phyloP scores from a whole-genome alignment of 139 green algal species.

The Zygnema circumcarinatum region DNA sequence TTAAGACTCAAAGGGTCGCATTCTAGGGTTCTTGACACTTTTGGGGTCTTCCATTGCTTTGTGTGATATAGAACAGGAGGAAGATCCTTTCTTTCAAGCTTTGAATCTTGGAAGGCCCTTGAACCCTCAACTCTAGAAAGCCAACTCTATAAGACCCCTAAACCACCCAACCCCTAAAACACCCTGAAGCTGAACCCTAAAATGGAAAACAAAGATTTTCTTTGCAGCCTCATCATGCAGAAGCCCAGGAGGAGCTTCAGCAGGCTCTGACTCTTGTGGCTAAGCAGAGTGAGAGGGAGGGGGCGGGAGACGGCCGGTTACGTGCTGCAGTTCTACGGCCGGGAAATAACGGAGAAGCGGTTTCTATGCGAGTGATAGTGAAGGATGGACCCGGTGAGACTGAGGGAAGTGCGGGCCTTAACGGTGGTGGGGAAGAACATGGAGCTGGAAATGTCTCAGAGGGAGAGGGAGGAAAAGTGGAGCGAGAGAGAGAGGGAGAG shows the following conservation, averaged over 20 bases:
- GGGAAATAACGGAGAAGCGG: too few relatives aligned
- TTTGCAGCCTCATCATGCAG: neutral
- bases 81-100: too few relatives aligned
- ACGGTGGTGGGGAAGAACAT: neutral
- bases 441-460: neutral
- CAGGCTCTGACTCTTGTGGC: neutral
- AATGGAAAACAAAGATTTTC: neutral
- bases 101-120: too few relatives aligned
- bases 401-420: neutral
- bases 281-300: neutral
- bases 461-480: neutral
- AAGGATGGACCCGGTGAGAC: neutral
- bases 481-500: neutral
- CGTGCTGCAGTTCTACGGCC: too few relatives aligned
- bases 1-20: neutral
- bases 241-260: conserved; percentile 10
- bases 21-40: neutral
- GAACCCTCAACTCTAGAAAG: too few relatives aligned
- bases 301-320: too few relatives aligned
- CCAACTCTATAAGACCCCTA: too few relatives aligned
- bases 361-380: neutral
- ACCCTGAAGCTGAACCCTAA: too few relatives aligned
- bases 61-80: too few relatives aligned
- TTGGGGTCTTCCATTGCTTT: neutral
- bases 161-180: too few relatives aligned